Evolutionary conservation across 2,329 filamentous ascomycete genomes (phyloP), one percentile per base, ranked within the genome.

Genomic region (Dothistroma septosporum): DNA sequence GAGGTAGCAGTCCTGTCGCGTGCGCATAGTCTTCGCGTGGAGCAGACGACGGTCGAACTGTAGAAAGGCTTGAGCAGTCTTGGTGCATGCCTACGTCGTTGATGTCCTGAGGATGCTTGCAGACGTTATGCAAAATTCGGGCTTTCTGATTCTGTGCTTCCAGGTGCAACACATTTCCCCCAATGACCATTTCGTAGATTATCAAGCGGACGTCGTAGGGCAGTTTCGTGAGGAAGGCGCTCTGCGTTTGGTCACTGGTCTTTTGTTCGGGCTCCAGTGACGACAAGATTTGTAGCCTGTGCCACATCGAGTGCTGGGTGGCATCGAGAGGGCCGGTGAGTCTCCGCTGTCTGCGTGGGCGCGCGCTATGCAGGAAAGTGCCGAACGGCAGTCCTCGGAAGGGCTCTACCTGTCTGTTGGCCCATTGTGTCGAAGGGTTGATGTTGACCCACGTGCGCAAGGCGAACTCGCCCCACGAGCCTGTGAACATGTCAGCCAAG

Each of bases 131-230:
- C 21, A 65, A 58, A 57, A 73, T 72, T 19, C 67, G 69, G 24
- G 62, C 66, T 37, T 65, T 64, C 28, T 61, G 62, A n/a, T 66
- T 65, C 24, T 61, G 63, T 21, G 63, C 69, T 11, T 65, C 66
- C 28, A 73, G 61, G 48, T 73, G 71, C 44, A 72, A 65, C 7
- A 69, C 63, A 46, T 62, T 66, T 12, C 66, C 64, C 21, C 71
- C 71, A 10, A 73, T 62, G 5, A 73, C 65, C 61, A 72, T 64
- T 19, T 73, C 72, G 57, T 73, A 73, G 19, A 73, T 72, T 37
- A 73, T 69, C 52, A 73, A 57, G 14, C 71, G 69, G 10, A 73
- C 60, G 59, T 73, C 72, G 28, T 72, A 68, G 2, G 72, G 72
- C 24, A 73, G 64, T 46, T 61, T 68, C 5, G 65, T 58, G 21